Conservation (phyloP, 1,284 basidiomycete genomes). For the Fomitopsis pinicola region DNA sequence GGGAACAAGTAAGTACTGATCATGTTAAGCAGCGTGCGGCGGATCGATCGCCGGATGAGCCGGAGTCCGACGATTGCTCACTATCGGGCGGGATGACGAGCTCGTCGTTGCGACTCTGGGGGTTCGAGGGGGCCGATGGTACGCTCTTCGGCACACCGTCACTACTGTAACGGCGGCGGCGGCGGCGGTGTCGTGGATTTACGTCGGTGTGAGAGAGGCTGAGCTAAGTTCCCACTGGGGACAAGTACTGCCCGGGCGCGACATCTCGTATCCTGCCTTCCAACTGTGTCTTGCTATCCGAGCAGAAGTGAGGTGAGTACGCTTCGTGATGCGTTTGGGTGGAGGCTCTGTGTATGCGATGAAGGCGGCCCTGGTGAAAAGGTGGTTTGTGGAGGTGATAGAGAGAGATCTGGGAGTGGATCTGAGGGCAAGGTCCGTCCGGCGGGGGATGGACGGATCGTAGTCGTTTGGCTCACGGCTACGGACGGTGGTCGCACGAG, state of each 20-base stretch:
- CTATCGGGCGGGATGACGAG: background rate
- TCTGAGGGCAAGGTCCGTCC: background rate
- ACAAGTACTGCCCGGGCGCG: background rate
- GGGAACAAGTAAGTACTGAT: too few species aligned
- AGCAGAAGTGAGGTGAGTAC: background rate
- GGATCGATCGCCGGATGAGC: background rate
- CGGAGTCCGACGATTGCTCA: background rate
- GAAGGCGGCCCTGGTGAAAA: background rate
- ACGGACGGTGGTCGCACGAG: background rate
- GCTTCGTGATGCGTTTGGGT: background rate
- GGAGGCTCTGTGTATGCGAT: background rate
- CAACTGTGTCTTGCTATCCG: background rate
- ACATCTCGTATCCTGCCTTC: background rate
- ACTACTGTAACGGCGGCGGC: background rate
- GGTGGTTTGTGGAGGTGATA: background rate
- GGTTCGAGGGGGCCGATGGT: background rate
- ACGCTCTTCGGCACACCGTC: background rate
- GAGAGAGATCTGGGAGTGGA: background rate
- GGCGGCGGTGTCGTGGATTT: background rate
- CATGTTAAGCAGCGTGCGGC: too few species aligned
- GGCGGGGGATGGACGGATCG: background rate
- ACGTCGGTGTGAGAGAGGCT: background rate
- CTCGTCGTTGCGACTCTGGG: background rate
- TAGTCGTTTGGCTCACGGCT: background rate
- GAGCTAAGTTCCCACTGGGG: background rate